A percentile compares a stretch with the other conserved stretches of the same genome.
These are phyloP conservation scores for Danielozyma ontarioensis DNA, from an alignment of 805 yeast species.

Conservation along the genomic window DNA sequence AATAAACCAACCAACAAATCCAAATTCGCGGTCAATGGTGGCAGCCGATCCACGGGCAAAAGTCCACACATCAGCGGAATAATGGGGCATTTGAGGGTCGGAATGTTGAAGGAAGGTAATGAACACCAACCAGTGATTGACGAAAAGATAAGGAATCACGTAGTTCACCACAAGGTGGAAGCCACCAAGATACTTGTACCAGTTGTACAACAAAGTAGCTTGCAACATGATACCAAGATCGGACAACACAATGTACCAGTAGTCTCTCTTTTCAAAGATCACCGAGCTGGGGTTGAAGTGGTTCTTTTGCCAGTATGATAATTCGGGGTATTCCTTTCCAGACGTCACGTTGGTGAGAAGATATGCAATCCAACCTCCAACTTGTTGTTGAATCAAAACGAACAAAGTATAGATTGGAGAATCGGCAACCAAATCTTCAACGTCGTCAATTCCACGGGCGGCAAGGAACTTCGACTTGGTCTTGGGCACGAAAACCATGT, in stretches of 20 bases:
- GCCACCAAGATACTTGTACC: constrained; percentile 59
- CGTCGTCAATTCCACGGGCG: constrained; percentile 25
- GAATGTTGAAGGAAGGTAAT: constrained; percentile 84
- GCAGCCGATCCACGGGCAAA: constrained; percentile 90
- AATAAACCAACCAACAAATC: constrained; percentile 69
- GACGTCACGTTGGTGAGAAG: constrained; percentile 60
- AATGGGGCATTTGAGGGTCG: constrained; percentile 75
- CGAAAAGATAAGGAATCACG: constrained; percentile 72
- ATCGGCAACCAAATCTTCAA: constrained; percentile 63
- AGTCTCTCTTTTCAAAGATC: constrained; percentile 67
- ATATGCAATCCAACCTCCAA: constrained; percentile 72
- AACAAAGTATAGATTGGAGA: constrained; percentile 64
- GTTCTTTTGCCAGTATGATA: constrained; percentile 44
- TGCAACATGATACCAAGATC: constrained; percentile 67
- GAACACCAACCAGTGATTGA: constrained; percentile 87
- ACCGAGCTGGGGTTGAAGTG: constrained; percentile 76
- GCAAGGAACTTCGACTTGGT: constrained; percentile 53
- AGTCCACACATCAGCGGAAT: constrained; percentile 71
- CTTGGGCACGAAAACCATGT: constrained; percentile 80
- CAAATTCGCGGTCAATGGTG: constrained; percentile 80
- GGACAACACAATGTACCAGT: constrained; percentile 63
- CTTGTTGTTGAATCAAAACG: constrained; percentile 59
- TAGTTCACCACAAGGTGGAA: constrained; percentile 63
- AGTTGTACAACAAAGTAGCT: constrained; percentile 47
- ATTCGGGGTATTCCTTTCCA: constrained; percentile 58